Conservation (phyloP, 257 asterid genomes). For the Cruciata laevipes region DNA sequence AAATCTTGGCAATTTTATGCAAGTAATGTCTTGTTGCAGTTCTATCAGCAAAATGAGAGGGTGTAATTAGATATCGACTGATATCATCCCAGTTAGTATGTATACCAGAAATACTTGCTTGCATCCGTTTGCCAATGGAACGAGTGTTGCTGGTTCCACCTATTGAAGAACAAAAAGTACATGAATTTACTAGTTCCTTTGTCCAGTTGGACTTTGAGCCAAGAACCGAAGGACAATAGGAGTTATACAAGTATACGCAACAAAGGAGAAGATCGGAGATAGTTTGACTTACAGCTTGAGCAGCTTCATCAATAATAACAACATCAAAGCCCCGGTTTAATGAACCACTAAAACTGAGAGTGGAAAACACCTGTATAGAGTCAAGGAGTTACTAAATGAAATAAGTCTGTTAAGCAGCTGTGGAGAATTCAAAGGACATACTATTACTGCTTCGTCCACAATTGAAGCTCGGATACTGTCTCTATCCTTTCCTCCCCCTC, state of each 20-base stretch:
- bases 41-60: not conserved
- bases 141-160: slow-evolving; percentile 93
- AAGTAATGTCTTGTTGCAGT: not conserved
- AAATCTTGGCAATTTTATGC: not conserved
- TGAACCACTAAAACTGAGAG: slow-evolving; percentile 97
- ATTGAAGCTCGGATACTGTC: slow-evolving; percentile 83
- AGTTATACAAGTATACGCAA: not conserved
- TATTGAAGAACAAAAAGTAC: slow-evolving; percentile 30
- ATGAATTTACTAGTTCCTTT: not conserved
- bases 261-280: not conserved
- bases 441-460: slow-evolving; percentile 91
- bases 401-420: slow-evolving; percentile 10
- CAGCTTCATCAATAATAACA: slow-evolving; percentile 97
- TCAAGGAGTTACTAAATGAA: slow-evolving; percentile 19
- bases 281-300: slow-evolving; percentile 85
- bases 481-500: slow-evolving; percentile 59
- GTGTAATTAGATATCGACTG: not conserved
- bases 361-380: slow-evolving; percentile 84
- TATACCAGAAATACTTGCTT: slow-evolving; percentile 94
- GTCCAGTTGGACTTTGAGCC: not conserved
- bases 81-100: slow-evolving; percentile 9
- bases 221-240: not conserved
- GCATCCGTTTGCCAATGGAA: slow-evolving; percentile 91
- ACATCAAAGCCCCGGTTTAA: slow-evolving; percentile 88
- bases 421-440: slow-evolving; percentile 30